Conservation (phyloP, 495 filamentous ascomycete genomes). For the Neurospora africana region DNA sequence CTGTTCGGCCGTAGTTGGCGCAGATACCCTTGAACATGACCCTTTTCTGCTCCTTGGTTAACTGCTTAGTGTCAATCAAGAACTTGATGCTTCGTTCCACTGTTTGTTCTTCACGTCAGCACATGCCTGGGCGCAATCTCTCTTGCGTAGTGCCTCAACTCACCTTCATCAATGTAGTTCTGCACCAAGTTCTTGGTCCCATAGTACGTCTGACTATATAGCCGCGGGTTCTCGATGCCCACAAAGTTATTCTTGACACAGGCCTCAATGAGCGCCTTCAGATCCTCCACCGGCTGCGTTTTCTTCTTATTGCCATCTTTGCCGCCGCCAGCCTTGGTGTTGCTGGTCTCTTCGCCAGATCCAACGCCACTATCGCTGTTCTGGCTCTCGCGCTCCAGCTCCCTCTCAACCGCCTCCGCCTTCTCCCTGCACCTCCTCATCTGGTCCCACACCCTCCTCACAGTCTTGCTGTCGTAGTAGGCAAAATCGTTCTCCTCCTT, state of each 20-base stretch:
- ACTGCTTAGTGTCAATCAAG: constrained; percentile 52
- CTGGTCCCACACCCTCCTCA: constrained; percentile 64
- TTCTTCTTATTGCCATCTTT: constrained; percentile 21
- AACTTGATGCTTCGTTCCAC: constrained; percentile 54
- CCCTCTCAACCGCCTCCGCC: constrained; percentile 44
- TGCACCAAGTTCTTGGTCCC: constrained; percentile 91
- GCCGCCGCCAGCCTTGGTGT: constrained; percentile 14
- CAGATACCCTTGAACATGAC: constrained; percentile 77
- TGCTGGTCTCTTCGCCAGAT: constrained; percentile 12
- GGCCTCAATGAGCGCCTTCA: constrained; percentile 67
- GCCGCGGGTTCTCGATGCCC: constrained; percentile 83
- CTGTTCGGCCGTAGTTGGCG: constrained; percentile 86
- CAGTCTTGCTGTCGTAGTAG: constrained; percentile 83
- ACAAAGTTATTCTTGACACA: constrained; percentile 97
- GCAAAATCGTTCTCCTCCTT: constrained; percentile 82
- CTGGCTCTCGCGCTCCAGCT: constrained; percentile 14
- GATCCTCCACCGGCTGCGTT: constrained; percentile 48
- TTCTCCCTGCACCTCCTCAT: constrained; percentile 48
- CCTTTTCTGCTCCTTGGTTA: constrained; percentile 65
- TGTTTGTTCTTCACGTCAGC: constrained; percentile 7
- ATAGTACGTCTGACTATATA: constrained; percentile 94
- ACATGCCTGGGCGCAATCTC: constrained; percentile 18
- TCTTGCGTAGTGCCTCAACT: constrained; percentile 3
- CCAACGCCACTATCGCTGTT: neutral
- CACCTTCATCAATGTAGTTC: constrained; percentile 74